These are phyloP conservation scores for Saturnispora diversa DNA, from an alignment of 805 yeast genomes.

Conservation along the genomic window DNA sequence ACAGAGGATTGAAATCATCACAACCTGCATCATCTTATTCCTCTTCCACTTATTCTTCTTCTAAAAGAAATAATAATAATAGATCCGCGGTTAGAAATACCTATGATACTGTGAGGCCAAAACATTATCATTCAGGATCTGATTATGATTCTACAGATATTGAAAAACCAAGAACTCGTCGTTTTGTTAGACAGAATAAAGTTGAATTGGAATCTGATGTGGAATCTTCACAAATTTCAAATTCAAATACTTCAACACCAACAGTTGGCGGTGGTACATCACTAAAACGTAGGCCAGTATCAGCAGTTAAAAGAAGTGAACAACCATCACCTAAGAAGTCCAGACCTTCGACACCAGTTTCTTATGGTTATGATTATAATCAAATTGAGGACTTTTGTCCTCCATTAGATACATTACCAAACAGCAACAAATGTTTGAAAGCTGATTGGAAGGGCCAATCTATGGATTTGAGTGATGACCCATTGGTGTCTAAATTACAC, in stretches of 20 bases:
- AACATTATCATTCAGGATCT: conserved; percentile 24
- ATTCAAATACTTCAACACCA: conserved; percentile 30
- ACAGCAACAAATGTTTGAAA: conserved; percentile 60
- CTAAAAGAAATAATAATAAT: background rate
- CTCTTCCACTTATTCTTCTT: conserved; percentile 8
- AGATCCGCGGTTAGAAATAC: conserved; percentile 8
- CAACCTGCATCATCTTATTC: conserved; percentile 9
- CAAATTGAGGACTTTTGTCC: conserved; percentile 82
- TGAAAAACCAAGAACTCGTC: conserved; percentile 54
- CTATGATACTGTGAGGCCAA: conserved; percentile 7
- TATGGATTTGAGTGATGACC: conserved; percentile 79
- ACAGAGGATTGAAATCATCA: conserved; percentile 16
- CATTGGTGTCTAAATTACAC: conserved; percentile 63
- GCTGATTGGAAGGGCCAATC: conserved; percentile 99
- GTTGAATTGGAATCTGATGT: conserved; percentile 27
- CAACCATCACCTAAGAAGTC: conserved; percentile 18
- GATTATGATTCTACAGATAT: conserved; percentile 30
- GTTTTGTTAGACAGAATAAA: conserved; percentile 32
- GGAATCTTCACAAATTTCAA: conserved; percentile 19
- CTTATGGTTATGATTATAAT: conserved; percentile 55
- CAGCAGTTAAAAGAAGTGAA: conserved; percentile 23
- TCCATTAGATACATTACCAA: conserved; percentile 55
- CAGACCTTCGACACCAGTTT: conserved; percentile 33
- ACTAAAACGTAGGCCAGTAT: conserved; percentile 1
- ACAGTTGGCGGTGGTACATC: too few relatives aligned